phyloP scores from a whole-genome alignment of 108 stramenopile genomes.

The Nitzschia putrida region DNA sequence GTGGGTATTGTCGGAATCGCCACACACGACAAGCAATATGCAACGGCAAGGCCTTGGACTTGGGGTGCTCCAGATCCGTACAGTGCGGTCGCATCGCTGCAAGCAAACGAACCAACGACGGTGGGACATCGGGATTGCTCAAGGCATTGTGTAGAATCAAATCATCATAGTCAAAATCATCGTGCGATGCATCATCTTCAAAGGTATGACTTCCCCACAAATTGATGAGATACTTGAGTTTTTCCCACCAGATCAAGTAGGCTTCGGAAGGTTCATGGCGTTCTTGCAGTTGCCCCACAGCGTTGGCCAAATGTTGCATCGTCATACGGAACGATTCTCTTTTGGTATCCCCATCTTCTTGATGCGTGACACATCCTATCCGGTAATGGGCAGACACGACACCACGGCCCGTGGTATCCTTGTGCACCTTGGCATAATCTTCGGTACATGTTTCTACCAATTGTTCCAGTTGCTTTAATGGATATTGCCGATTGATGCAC shows the following conservation, averaged over 20 bases:
- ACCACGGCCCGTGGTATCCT: conserved; percentile 32
- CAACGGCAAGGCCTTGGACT: conserved; percentile 30
- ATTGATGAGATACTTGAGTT: conserved; percentile 31
- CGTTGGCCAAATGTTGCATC: conserved; percentile 28
- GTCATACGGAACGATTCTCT: conserved; percentile 30
- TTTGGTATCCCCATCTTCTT: not conserved
- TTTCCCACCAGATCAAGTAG: conserved; percentile 41
- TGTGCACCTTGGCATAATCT: conserved; percentile 23
- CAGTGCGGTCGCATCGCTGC: conserved; percentile 20
- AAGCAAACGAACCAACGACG: conserved; percentile 33
- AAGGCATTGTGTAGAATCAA: conserved; percentile 34
- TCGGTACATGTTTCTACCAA: conserved; percentile 14
- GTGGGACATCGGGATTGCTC: conserved; percentile 39
- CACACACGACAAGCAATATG: conserved; percentile 37
- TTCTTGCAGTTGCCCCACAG: conserved; percentile 6
- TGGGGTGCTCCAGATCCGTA: conserved; percentile 21
- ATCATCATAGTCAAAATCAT: conserved; percentile 17
- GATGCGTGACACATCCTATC: conserved; percentile 29
- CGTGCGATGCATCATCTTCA: conserved; percentile 4
- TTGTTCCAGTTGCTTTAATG: conserved; percentile 13
- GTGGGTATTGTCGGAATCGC: conserved; percentile 32
- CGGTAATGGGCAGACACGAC: conserved; percentile 37
- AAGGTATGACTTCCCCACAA: conserved; percentile 27
- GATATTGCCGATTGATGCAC: conserved; percentile 35
- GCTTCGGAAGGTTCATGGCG: conserved; percentile 9